Conservation (phyloP, 75 land plant genomes). For the Gnetum montanum region DNA sequence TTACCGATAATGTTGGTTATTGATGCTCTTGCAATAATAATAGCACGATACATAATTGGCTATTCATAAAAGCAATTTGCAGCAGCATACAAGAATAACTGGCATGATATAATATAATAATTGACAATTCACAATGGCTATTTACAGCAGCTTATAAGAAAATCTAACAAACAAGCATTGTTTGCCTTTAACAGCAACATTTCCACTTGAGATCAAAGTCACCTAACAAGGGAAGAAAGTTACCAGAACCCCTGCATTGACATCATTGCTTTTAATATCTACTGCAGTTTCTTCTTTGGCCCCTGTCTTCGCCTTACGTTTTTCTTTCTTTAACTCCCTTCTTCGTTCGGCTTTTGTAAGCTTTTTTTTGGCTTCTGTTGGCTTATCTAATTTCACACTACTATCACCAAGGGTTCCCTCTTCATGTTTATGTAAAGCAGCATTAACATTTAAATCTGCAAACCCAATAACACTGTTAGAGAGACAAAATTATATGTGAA, state of each 20-base stretch:
- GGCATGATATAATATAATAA: no score
- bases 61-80: no score
- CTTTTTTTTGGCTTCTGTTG: constrained; percentile 26
- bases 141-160: background rate
- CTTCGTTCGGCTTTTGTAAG: constrained; percentile 69
- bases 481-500: no score
- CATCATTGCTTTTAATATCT: constrained; percentile 12
- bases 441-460: background rate
- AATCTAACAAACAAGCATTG: background rate
- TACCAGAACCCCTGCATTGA: constrained; percentile 46
- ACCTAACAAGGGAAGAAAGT: background rate
- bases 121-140: no score
- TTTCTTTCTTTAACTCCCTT: constrained; percentile 58
- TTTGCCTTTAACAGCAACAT: no score
- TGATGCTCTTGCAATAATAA: no score
- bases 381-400: background rate
- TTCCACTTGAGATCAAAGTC: no score
- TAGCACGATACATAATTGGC: no score
- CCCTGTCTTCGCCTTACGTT: constrained; percentile 47
- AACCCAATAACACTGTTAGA: background rate
- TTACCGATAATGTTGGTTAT: no score
- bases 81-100: no score
- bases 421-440: background rate
- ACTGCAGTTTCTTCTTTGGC: constrained; percentile 16
- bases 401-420: constrained; percentile 1